Percentiles rank a stretch among this genome's conserved stretches.
phyloP scores from a whole-genome alignment of 2,329 filamentous ascomycete species.

The Cercospora berteroae region DNA sequence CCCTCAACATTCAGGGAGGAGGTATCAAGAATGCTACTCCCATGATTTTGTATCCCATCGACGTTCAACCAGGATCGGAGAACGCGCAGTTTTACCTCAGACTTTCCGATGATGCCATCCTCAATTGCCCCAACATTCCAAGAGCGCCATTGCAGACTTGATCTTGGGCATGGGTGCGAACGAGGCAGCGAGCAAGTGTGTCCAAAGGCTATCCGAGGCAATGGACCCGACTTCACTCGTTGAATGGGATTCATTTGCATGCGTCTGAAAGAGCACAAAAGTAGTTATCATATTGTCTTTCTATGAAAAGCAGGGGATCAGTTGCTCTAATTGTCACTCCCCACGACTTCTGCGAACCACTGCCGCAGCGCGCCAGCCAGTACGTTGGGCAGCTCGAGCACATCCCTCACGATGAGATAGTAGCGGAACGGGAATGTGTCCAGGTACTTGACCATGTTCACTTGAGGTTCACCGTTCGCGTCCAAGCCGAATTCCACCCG shows the following conservation, averaged over 20 bases:
- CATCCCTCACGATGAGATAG: constrained; percentile 89
- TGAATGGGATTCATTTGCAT: background rate
- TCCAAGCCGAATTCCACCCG: constrained; percentile 78
- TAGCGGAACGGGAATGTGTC: constrained; percentile 97
- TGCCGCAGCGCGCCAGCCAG: constrained; percentile 85
- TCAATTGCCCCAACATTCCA: background rate
- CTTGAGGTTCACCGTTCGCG: constrained; percentile 59
- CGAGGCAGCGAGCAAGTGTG: background rate
- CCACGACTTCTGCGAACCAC: constrained; percentile 80
- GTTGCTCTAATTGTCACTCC: constrained; percentile 30
- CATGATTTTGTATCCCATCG: background rate
- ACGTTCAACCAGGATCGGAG: background rate
- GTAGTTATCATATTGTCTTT: background rate
- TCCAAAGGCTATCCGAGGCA: background rate
- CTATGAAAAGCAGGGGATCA: background rate
- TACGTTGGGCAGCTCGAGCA: constrained; percentile 85
- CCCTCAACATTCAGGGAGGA: background rate
- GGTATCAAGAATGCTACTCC: background rate
- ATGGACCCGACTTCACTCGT: background rate
- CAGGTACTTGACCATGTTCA: constrained; percentile 85
- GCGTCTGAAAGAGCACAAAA: background rate
- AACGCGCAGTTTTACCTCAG: background rate
- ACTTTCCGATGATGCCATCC: background rate
- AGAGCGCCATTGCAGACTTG: background rate
- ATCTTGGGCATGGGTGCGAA: background rate